Percentiles rank a stretch among this genome's conserved stretches.
Evolutionary conservation across 2,329 filamentous ascomycete genomes (phyloP).

Genomic region (Aspergillus thermomutatus): DNA sequence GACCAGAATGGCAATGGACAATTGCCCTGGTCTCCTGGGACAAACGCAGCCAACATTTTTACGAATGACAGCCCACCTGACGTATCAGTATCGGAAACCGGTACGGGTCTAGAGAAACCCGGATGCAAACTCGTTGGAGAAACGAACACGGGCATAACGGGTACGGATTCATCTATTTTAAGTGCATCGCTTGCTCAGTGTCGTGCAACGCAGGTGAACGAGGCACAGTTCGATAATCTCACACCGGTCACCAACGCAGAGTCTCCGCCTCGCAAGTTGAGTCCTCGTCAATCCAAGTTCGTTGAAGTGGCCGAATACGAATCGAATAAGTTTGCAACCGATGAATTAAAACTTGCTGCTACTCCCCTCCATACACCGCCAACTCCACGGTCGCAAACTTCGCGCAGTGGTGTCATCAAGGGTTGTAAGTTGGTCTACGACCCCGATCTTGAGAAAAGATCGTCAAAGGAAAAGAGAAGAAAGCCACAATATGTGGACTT

Average conservation of each 20-base stretch:
- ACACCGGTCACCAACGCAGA: conserved; percentile 66
- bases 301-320: conserved; percentile 28
- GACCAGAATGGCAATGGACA: conserved; percentile 18
- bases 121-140: conserved; percentile 55
- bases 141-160: conserved; percentile 70
- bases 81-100: conserved; percentile 8
- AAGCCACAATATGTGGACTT: conserved; percentile 53
- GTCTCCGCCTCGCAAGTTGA: conserved; percentile 58
- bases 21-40: conserved; percentile 7
- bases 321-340: conserved; percentile 26
- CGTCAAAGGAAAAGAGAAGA: conserved; percentile 54
- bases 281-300: conserved; percentile 47
- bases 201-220: conserved; percentile 55
- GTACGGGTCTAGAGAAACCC: conserved; percentile 14
- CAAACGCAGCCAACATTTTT: conserved; percentile 8
- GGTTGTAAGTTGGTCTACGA: conserved; percentile 61
- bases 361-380: conserved; percentile 44
- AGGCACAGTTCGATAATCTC: conserved; percentile 51
- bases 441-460: conserved; percentile 58
- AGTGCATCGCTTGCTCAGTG: conserved; percentile 53
- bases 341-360: conserved; percentile 29
- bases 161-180: conserved; percentile 69
- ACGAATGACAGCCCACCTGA: conserved; percentile 13
- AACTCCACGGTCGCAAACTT: conserved; percentile 48
- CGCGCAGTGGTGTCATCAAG: conserved; percentile 50